A percentile compares a stretch with the other conserved stretches of the same genome.
Conservation (phyloP, 2,329 filamentous ascomycete genomes). For the Byssochlamys sp. region DNA sequence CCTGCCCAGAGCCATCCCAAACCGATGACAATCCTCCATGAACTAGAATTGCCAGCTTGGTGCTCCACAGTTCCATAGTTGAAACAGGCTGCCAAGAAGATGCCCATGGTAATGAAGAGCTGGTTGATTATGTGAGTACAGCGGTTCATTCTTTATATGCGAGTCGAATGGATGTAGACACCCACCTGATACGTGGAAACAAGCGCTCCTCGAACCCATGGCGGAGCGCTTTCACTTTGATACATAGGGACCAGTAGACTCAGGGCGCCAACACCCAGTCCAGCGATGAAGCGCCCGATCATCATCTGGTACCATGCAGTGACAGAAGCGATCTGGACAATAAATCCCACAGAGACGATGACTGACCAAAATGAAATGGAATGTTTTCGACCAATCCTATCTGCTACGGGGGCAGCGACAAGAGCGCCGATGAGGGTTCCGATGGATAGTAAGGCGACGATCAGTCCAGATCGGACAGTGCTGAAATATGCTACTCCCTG, state of each 20-base stretch:
- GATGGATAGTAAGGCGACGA: constrained; percentile 11
- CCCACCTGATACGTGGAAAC: constrained; percentile 17
- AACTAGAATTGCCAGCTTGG: constrained; percentile 29
- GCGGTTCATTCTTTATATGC: neutral
- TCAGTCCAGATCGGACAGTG: neutral
- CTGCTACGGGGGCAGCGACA: constrained; percentile 36
- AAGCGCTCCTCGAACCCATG: constrained; percentile 40
- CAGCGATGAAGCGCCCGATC: constrained; percentile 38
- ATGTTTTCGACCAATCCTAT: constrained; percentile 36
- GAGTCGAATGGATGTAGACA: constrained; percentile 3
- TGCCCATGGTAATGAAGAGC: constrained; percentile 41
- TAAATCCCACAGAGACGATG: constrained; percentile 37
- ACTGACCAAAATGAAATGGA: constrained; percentile 38
- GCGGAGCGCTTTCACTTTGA: constrained; percentile 38
- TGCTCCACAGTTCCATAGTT: constrained; percentile 38
- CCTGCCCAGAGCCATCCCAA: constrained; percentile 50
- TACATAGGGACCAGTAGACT: constrained; percentile 41
- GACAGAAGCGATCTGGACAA: constrained; percentile 37
- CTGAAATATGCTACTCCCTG: neutral
- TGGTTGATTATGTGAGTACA: constrained; percentile 10
- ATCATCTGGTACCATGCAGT: constrained; percentile 37
- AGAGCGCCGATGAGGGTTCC: constrained; percentile 36
- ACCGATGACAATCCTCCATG: constrained; percentile 45
- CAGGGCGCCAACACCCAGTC: constrained; percentile 39
- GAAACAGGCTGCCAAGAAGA: constrained; percentile 40